These are phyloP conservation scores for Fusarium neocosmosporiellum DNA, from an alignment of 2,329 filamentous ascomycete genomes.

Conservation along the genomic window DNA sequence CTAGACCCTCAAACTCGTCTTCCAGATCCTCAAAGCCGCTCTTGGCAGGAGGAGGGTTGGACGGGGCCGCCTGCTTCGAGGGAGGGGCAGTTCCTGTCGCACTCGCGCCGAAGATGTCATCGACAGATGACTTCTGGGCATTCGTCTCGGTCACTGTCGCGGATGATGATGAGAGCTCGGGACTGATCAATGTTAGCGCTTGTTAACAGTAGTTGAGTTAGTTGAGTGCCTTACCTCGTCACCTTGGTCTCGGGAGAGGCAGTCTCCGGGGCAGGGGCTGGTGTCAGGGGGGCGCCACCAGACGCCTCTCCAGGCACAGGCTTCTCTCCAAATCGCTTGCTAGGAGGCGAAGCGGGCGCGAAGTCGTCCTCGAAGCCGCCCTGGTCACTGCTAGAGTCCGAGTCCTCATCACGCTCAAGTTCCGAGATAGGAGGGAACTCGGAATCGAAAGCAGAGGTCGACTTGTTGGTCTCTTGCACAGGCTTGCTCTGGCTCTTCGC, in stretches of 20 bases:
- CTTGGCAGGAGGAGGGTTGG: constrained; percentile 53
- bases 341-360: constrained; percentile 68
- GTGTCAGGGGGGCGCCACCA: constrained; percentile 16
- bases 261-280: constrained; percentile 41
- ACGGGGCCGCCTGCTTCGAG: constrained; percentile 45
- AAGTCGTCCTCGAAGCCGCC: constrained; percentile 97
- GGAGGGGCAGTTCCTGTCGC: constrained; percentile 42
- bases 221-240: constrained; percentile 39
- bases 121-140: constrained; percentile 48
- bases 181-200: constrained; percentile 33
- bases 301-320: constrained; percentile 33
- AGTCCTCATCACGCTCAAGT: constrained; percentile 80
- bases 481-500: constrained; percentile 61
- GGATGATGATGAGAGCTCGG: constrained; percentile 47
- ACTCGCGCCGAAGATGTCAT: constrained; percentile 57
- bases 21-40: constrained; percentile 80
- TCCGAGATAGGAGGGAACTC: constrained; percentile 97
- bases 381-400: constrained; percentile 80
- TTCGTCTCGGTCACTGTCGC: constrained; percentile 44
- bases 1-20: constrained; percentile 83
- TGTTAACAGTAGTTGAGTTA: not conserved
- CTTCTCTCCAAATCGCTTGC: constrained; percentile 44
- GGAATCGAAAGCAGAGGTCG: constrained; percentile 68
- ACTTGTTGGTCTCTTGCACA: constrained; percentile 55
- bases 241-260: constrained; percentile 33